These are phyloP conservation scores for Penicillium sclerotigenum DNA, from an alignment of 2,329 filamentous ascomycete species.

Conservation along the genomic window DNA sequence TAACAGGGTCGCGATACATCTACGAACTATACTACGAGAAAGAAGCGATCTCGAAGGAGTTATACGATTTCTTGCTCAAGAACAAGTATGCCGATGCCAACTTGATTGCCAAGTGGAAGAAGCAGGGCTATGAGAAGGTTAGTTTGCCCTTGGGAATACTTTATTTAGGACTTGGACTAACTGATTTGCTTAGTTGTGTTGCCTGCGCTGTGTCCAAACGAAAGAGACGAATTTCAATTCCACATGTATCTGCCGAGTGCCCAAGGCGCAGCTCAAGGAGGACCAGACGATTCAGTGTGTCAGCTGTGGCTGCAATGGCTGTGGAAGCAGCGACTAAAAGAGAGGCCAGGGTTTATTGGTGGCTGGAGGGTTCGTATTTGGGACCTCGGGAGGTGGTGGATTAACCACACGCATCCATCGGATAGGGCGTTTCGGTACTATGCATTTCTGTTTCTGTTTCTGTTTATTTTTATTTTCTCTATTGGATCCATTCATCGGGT, in stretches of 20 bases:
- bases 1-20: constrained; percentile 71
- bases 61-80: constrained; percentile 97
- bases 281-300: constrained; percentile 89
- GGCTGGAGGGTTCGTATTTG: background rate
- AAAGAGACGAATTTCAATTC: constrained; percentile 99
- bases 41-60: constrained; percentile 83
- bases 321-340: constrained; percentile 72
- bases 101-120: constrained; percentile 99
- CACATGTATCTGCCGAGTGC: constrained; percentile 95
- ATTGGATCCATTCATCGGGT: constrained; percentile 3
- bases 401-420: constrained; percentile 1
- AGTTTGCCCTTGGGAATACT: constrained; percentile 17
- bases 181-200: constrained; percentile 67
- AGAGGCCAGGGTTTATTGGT: background rate
- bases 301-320: constrained; percentile 89
- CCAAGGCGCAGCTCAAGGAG: constrained; percentile 85
- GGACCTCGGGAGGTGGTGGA: background rate
- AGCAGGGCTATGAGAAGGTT: constrained; percentile 97
- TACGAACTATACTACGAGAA: constrained; percentile 99
- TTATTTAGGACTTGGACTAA: background rate
- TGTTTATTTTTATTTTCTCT: background rate
- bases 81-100: constrained; percentile 93
- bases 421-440: constrained; percentile 14
- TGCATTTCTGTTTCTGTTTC: background rate
- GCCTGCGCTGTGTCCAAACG: constrained; percentile 94